Conservation (phyloP, 139 green algal genomes). For the Tetratostichococcus sp. region DNA sequence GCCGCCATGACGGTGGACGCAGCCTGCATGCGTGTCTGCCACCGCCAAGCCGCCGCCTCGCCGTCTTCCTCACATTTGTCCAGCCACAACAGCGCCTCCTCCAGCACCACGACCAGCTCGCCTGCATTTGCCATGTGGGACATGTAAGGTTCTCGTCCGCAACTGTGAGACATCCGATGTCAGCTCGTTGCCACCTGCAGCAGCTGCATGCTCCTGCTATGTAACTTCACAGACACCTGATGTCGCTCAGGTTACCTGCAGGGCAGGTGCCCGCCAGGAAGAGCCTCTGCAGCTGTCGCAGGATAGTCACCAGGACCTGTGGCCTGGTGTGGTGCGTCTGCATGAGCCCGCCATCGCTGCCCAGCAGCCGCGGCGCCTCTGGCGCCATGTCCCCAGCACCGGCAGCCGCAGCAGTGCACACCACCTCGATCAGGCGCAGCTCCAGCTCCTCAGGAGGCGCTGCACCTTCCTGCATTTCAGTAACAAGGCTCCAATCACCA, state of each 20-base stretch:
- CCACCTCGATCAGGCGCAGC: background rate
- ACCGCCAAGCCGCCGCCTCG: background rate
- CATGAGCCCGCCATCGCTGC: background rate
- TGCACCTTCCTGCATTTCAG: background rate
- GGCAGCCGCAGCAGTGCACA: background rate
- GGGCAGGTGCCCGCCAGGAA: background rate
- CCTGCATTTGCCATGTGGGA: too few relatives aligned
- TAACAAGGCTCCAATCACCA: too few relatives aligned
- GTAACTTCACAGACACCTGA: too few relatives aligned
- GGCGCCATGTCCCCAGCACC: background rate
- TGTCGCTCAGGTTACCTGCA: background rate
- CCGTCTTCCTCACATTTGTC: background rate
- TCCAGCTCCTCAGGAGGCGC: background rate
- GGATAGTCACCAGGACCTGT: background rate
- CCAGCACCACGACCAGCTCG: slow-evolving; percentile 8
- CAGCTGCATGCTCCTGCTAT: too few relatives aligned
- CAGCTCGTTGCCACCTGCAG: too few relatives aligned
- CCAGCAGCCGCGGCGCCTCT: background rate
- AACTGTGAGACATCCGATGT: too few relatives aligned
- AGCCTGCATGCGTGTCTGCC: background rate
- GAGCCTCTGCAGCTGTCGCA: slow-evolving; percentile 3
- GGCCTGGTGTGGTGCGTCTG: background rate
- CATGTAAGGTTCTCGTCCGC: too few relatives aligned
- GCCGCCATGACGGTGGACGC: background rate
- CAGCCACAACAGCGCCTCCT: slow-evolving; percentile 11